Evolutionary conservation across 1,284 basidiomycete genomes (phyloP).

Genomic region (Bondarzewia mesenterica): DNA sequence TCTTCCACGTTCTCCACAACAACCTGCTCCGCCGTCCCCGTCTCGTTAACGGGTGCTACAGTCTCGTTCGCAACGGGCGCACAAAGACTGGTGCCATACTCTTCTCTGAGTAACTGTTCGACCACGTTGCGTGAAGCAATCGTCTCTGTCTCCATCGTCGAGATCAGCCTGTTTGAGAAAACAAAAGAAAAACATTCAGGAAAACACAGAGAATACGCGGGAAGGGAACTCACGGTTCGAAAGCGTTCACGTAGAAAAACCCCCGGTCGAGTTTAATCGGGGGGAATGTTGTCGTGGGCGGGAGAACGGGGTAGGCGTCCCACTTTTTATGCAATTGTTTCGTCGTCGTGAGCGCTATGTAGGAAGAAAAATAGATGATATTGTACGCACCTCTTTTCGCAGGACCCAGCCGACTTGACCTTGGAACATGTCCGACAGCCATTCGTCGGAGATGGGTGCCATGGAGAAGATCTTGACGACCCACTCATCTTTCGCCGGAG

Average conservation of each 20-base stretch:
- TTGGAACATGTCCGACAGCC: constrained; percentile 57
- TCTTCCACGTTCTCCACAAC: not conserved
- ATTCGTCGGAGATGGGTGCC: constrained; percentile 53
- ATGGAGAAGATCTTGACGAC: constrained; percentile 86
- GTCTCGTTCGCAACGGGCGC: constrained; percentile 17
- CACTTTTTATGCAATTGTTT: constrained; percentile 35
- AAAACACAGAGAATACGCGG: not conserved
- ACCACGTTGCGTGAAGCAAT: constrained; percentile 79
- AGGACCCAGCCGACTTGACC: constrained; percentile 76
- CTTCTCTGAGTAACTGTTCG: constrained; percentile 64
- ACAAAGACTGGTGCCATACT: constrained; percentile 60
- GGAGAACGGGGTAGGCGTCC: constrained; percentile 70
- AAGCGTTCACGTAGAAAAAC: constrained; percentile 84
- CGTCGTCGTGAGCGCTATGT: not conserved
- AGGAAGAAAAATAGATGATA: no score
- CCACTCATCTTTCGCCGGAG: constrained; percentile 28
- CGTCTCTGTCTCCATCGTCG: constrained; percentile 90
- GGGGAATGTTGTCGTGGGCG: constrained; percentile 63
- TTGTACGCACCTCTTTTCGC: constrained; percentile 64
- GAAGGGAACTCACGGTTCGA: constrained; percentile 61
- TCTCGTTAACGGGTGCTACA: no score
- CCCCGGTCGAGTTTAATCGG: constrained; percentile 69
- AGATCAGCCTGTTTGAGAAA: constrained; percentile 49
- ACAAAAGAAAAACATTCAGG: constrained; percentile 5
- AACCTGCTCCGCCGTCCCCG: not conserved